Evolutionary conservation across 257 asterid species (phyloP), one percentile per base, ranked within the genome.

Genomic region (Ilex aquifolium): DNA sequence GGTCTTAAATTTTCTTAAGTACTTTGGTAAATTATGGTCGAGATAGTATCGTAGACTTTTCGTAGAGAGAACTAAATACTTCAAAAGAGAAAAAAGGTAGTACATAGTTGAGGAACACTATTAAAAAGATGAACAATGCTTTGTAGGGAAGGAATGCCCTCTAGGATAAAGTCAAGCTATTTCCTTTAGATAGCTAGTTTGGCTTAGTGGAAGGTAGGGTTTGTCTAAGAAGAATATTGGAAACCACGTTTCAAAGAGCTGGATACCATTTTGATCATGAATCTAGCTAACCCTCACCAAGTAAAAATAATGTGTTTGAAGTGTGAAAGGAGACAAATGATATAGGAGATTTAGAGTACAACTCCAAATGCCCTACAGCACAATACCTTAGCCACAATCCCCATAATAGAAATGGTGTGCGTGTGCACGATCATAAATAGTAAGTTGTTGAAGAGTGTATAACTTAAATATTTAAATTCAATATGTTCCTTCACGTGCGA

Each of bases 181-280:
- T 70, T 62, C 16, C 27, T 14, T 3, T 6, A 53, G 15, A 15
- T 15, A 53, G 27, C 15, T 50, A 21, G 27, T 53, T 53, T 53
- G 57, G 27, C 10, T 15, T 15, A 53, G 31, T 53, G 57, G 57
- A 70, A 66, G 69, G 72, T 66, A 69, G 49, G 39, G 39, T 68
- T 21, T 63, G 72, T 79, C 71, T 57, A 76, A 67, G 61, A 52
- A 72, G 63, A 64, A 32, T 14, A 56, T 49, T 66, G 52, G 60
- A 44, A 36, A 82, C 79, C 84, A 87, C 78, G 71, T 72, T 72
- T 56, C 71, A 72, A 74, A 61, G 73, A 85, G 94, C 91, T 85
- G 90, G 80, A 83, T 79, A 69, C 81, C 82, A 78, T 78, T 66
- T 81, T 77, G 65, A 56, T 74, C 72, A 70, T 63, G 61, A 76